Conservation (phyloP, 2,329 filamentous ascomycete genomes). For the Fusarium armeniacum region DNA sequence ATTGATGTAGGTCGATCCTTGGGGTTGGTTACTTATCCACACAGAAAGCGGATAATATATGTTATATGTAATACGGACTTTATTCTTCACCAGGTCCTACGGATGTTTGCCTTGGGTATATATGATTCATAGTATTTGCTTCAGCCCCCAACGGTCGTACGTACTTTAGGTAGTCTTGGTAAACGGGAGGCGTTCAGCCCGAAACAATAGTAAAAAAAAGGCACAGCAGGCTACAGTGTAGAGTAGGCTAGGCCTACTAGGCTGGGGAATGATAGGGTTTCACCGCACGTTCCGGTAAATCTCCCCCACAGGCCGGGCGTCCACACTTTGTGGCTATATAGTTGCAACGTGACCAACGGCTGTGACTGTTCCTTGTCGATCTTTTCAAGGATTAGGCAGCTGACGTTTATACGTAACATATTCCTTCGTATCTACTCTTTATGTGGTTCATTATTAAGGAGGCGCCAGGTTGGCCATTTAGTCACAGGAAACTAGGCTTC, state of each 20-base stretch:
- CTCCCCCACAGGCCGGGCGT: conserved; percentile 21
- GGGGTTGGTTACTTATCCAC: background rate
- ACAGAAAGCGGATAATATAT: background rate
- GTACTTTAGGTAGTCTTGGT: background rate
- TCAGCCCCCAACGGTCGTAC: conserved; percentile 14
- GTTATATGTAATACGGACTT: background rate
- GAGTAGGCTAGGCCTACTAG: background rate
- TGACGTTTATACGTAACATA: background rate
- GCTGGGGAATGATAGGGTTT: conserved; percentile 10
- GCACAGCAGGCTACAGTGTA: background rate
- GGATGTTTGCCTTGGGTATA: background rate
- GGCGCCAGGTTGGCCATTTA: background rate
- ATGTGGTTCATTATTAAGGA: background rate
- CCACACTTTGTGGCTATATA: conserved; percentile 20
- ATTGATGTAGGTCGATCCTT: conserved; percentile 26
- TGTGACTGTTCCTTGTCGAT: conserved; percentile 20
- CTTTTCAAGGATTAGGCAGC: conserved; percentile 10
- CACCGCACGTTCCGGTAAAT: conserved; percentile 15
- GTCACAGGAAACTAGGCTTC: background rate
- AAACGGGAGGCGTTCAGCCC: conserved; percentile 13
- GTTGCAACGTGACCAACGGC: conserved; percentile 28
- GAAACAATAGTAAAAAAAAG: conserved; percentile 7
- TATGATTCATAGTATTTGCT: background rate
- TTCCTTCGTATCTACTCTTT: background rate
- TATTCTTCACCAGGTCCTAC: background rate